phyloP scores from a whole-genome alignment of 306 rosid species.

The Sesbania bispinosa region DNA sequence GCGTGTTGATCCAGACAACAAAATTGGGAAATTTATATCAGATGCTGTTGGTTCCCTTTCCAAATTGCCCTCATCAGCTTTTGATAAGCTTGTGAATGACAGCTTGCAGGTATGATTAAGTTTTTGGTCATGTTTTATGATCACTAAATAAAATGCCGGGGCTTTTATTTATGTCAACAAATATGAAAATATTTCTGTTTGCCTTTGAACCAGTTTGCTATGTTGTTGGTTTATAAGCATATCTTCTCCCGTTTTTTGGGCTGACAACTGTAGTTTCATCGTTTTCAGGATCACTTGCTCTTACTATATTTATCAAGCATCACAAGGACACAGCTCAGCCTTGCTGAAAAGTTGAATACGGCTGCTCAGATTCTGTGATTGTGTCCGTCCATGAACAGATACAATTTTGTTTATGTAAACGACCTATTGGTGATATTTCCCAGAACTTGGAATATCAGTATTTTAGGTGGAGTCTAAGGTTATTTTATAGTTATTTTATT shows the following conservation, averaged over 20 bases:
- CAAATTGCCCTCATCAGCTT: constrained; percentile 55
- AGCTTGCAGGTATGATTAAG: constrained; percentile 61
- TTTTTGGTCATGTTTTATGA: neutral
- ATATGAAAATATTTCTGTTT: neutral
- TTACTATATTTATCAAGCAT: constrained; percentile 82
- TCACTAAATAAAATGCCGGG: neutral
- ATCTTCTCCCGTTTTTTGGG: neutral
- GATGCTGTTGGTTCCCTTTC: constrained; percentile 79
- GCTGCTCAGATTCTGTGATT: constrained; percentile 87
- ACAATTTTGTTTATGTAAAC: neutral
- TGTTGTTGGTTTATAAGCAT: neutral
- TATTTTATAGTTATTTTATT: too few species aligned
- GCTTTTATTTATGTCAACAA: neutral
- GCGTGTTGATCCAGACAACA: constrained; percentile 66
- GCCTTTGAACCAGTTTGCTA: too few species aligned
- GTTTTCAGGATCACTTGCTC: constrained; percentile 75
- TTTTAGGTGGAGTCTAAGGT: too few species aligned
- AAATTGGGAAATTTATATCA: constrained; percentile 60
- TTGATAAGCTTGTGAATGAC: constrained; percentile 84
- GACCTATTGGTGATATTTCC: too few species aligned
- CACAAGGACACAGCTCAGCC: constrained; percentile 79
- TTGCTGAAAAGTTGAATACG: constrained; percentile 90
- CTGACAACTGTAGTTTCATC: constrained; percentile 5
- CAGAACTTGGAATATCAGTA: constrained; percentile 4
- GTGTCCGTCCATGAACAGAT: neutral